These are phyloP conservation scores for Ogataea ganodermae DNA, from an alignment of 805 yeast species.

Conservation along the genomic window DNA sequence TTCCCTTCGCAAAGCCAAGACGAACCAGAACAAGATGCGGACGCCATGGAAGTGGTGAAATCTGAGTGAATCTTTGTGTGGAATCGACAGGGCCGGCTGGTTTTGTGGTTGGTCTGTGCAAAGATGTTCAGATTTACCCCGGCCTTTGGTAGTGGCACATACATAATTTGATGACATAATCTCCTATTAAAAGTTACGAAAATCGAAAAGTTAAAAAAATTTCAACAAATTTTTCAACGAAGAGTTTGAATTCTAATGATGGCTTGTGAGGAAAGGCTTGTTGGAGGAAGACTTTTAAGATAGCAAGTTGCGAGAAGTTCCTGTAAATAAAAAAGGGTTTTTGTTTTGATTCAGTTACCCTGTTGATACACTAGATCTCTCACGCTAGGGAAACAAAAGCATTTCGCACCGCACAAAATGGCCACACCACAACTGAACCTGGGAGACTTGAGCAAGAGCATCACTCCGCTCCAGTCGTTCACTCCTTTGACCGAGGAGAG, in stretches of 20 bases:
- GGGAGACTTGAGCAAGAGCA: slow-evolving; percentile 59
- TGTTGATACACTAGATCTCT: slow-evolving; percentile 2
- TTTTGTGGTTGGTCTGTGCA: background rate
- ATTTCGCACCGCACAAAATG: slow-evolving; percentile 26
- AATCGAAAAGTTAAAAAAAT: slow-evolving; percentile 5
- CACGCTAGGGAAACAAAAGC: background rate
- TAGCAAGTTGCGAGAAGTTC: slow-evolving; percentile 5
- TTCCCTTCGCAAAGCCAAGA: background rate
- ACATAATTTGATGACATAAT: slow-evolving; percentile 5
- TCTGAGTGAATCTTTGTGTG: background rate
- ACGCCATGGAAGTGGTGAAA: slow-evolving; percentile 1
- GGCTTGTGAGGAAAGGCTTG: background rate
- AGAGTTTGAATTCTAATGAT: background rate
- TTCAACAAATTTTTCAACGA: slow-evolving; percentile 16
- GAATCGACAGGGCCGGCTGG: background rate
- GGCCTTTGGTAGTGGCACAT: slow-evolving; percentile 7
- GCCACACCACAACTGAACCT: slow-evolving; percentile 40
- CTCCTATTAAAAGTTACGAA: slow-evolving; percentile 2
- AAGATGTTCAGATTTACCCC: slow-evolving; percentile 6
- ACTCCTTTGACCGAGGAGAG: slow-evolving; percentile 51
- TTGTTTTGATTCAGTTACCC: background rate
- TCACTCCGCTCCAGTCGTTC: slow-evolving; percentile 61
- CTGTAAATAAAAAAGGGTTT: slow-evolving; percentile 6
- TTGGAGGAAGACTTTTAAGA: background rate
- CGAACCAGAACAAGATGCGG: background rate